Conservation (phyloP, 2,329 filamentous ascomycete genomes). For the Paraconiothyrium brasiliense region DNA sequence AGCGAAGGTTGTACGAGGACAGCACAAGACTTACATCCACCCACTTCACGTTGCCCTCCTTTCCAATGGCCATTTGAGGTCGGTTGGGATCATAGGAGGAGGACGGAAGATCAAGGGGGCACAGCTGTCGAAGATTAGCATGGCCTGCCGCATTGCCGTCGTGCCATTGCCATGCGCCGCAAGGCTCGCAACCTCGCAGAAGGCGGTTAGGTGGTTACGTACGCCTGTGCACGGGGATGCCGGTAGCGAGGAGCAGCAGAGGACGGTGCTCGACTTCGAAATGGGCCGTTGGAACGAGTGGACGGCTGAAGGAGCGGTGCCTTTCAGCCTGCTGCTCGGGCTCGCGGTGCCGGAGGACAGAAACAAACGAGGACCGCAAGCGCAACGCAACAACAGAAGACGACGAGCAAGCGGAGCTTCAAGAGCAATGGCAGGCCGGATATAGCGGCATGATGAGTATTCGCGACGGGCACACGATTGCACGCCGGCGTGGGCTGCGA, state of each 20-base stretch:
- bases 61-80: constrained; percentile 18
- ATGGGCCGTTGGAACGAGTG: not conserved
- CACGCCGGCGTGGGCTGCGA: not conserved
- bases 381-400: not conserved
- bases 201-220: constrained; percentile 1
- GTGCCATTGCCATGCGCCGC: not conserved
- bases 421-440: not conserved
- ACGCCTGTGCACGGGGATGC: not conserved
- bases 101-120: not conserved
- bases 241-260: not conserved
- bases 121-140: constrained; percentile 3
- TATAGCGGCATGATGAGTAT: constrained; percentile 9
- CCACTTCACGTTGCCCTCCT: constrained; percentile 22
- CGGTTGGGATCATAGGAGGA: constrained; percentile 8
- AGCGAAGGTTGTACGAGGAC: not conserved
- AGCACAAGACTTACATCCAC: constrained; percentile 17
- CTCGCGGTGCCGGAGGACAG: not conserved
- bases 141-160: constrained; percentile 5
- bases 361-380: no score
- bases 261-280: not conserved
- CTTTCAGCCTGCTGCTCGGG: constrained; percentile 3
- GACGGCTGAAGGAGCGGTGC: constrained; percentile 4
- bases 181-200: not conserved
- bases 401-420: not conserved
- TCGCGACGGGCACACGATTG: not conserved